Conservation (phyloP, 805 yeast genomes). For the Cyberlindnera amylophila region DNA sequence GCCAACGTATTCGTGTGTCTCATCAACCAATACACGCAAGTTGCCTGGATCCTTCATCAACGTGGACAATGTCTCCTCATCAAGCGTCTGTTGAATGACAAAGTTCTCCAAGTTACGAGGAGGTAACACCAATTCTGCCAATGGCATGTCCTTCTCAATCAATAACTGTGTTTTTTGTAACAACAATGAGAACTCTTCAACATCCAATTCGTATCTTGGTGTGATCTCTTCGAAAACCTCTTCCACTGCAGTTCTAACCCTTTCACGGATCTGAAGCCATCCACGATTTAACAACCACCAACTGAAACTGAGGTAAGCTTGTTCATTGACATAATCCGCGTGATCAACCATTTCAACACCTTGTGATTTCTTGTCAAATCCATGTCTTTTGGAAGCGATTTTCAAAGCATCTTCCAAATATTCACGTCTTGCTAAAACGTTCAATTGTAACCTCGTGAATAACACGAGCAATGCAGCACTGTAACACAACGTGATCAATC, state of each 20-base stretch:
- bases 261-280: conserved; percentile 54
- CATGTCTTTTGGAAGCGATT: conserved; percentile 51
- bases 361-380: conserved; percentile 14
- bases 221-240: conserved; percentile 58
- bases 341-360: conserved; percentile 22
- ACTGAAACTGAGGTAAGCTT: conserved; percentile 78
- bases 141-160: conserved; percentile 41
- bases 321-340: conserved; percentile 58
- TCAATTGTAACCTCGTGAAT: conserved; percentile 80
- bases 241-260: conserved; percentile 54
- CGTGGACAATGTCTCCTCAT: conserved; percentile 34
- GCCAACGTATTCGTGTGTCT: conserved; percentile 39
- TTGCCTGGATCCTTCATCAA: conserved; percentile 29
- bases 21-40: conserved; percentile 36
- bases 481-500: conserved; percentile 69
- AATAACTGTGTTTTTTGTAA: conserved; percentile 37
- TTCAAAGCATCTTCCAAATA: conserved; percentile 76
- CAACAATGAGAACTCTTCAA: conserved; percentile 52
- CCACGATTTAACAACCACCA: conserved; percentile 96
- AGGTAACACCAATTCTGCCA: conserved; percentile 42
- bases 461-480: conserved; percentile 66
- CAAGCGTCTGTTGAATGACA: conserved; percentile 52
- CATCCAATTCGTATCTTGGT: conserved; percentile 68
- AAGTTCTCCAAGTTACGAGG: conserved; percentile 49
- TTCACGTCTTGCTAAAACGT: conserved; percentile 81